Percentiles rank a stretch among this genome's conserved stretches.
Evolutionary conservation across 1,139 yeast species (phyloP).

Genomic region (Diutina mesorugosa): DNA sequence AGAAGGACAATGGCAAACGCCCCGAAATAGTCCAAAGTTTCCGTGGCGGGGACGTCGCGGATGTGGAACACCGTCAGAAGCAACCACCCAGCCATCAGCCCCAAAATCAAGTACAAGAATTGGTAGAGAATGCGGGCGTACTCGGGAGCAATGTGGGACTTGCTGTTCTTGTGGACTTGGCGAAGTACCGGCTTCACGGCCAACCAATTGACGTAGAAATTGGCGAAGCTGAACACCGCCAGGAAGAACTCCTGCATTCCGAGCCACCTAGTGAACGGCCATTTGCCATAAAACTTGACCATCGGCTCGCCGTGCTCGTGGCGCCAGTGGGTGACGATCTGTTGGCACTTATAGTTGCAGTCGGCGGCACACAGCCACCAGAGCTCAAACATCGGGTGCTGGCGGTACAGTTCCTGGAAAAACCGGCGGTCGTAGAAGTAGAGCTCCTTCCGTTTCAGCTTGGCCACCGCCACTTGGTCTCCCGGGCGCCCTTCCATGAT

Average conservation of each 20-base stretch:
- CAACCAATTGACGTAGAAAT: slow-evolving; percentile 22
- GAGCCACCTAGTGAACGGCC: slow-evolving; percentile 28
- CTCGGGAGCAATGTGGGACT: slow-evolving; percentile 4
- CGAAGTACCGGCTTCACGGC: slow-evolving; percentile 15
- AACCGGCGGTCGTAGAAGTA: neutral
- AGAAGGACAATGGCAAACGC: slow-evolving; percentile 28
- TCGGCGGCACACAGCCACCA: slow-evolving; percentile 27
- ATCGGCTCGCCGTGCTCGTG: slow-evolving; percentile 10
- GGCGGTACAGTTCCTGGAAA: neutral
- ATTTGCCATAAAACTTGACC: slow-evolving; percentile 33
- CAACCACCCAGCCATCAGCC: slow-evolving; percentile 26
- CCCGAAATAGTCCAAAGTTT: slow-evolving; percentile 31
- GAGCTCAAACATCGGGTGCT: neutral
- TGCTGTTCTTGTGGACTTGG: slow-evolving; percentile 11
- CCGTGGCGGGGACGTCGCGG: slow-evolving; percentile 26
- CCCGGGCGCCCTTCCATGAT: neutral
- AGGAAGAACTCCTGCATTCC: slow-evolving; percentile 29
- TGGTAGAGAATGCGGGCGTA: slow-evolving; percentile 18
- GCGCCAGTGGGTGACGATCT: slow-evolving; percentile 18
- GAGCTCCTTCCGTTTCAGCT: neutral
- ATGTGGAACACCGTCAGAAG: slow-evolving; percentile 28
- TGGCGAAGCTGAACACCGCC: slow-evolving; percentile 24
- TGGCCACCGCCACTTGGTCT: neutral
- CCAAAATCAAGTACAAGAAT: slow-evolving; percentile 15
- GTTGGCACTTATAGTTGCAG: slow-evolving; percentile 32